These are phyloP conservation scores for Aspergillus leporis DNA, from an alignment of 495 filamentous ascomycete species.

Conservation along the genomic window DNA sequence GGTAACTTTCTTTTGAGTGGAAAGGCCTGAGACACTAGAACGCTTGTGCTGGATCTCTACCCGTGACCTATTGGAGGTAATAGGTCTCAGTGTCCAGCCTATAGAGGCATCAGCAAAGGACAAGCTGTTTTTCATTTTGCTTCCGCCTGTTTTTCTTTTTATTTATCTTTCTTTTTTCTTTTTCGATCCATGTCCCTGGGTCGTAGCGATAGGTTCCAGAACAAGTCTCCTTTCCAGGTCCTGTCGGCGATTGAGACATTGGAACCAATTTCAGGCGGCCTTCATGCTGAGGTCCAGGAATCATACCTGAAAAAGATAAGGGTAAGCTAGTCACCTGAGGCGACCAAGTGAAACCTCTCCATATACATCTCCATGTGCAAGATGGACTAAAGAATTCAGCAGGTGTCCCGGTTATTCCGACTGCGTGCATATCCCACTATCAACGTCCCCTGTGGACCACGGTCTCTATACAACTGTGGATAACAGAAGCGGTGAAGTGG, in stretches of 20 bases:
- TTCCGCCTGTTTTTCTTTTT: neutral
- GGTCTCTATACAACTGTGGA: slow-evolving; percentile 5
- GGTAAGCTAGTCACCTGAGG: slow-evolving; percentile 12
- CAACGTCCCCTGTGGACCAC: slow-evolving; percentile 5
- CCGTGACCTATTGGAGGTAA: neutral
- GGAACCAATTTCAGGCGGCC: neutral
- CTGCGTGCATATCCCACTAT: slow-evolving; percentile 19
- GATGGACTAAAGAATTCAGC: slow-evolving; percentile 26
- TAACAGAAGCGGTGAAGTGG: slow-evolving; percentile 24
- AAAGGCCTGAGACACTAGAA: neutral
- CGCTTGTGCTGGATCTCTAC: neutral
- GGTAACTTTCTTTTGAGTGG: neutral
- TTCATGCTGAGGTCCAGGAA: neutral
- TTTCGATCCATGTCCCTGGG: neutral
- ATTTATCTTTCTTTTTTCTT: neutral
- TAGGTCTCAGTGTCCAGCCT: neutral
- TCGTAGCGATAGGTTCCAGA: neutral
- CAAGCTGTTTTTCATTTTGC: neutral
- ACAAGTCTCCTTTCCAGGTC: neutral
- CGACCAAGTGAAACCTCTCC: slow-evolving; percentile 30
- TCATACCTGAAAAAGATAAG: neutral
- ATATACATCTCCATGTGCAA: slow-evolving; percentile 21
- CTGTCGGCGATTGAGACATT: slow-evolving; percentile 7
- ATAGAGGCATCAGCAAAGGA: neutral
- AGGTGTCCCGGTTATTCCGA: slow-evolving; percentile 27